These are phyloP conservation scores for Raddia guianensis DNA, from an alignment of 176 grass and related monocot genomes.

Conservation along the genomic window DNA sequence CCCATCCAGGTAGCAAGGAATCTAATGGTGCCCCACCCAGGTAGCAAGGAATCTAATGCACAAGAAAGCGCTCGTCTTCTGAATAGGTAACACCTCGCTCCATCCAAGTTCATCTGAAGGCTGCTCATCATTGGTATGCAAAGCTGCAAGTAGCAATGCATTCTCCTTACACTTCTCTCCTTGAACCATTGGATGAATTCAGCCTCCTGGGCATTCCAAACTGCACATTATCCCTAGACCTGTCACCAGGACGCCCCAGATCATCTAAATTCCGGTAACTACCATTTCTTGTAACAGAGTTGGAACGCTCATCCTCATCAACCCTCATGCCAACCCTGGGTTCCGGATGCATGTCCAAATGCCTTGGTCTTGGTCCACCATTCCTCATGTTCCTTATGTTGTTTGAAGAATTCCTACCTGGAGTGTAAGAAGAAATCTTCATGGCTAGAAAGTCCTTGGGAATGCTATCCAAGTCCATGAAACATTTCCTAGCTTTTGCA, in stretches of 20 bases:
- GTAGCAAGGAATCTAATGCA: background rate
- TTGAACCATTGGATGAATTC: constrained; percentile 66
- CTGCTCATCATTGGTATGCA: constrained; percentile 23
- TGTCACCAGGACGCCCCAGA: constrained; percentile 55
- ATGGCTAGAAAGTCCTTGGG: constrained; percentile 77
- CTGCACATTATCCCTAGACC: constrained; percentile 55
- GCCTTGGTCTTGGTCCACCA: constrained; percentile 58
- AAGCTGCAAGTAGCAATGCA: constrained; percentile 26
- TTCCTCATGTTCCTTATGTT: constrained; percentile 70
- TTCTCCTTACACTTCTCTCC: constrained; percentile 58
- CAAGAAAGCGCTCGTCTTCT: constrained; percentile 30
- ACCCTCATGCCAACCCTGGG: constrained; percentile 59
- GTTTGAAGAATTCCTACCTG: constrained; percentile 57
- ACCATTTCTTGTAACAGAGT: constrained; percentile 66
- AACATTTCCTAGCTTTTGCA: constrained; percentile 93
- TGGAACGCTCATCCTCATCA: constrained; percentile 69
- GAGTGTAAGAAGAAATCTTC: constrained; percentile 58
- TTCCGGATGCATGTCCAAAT: constrained; percentile 65
- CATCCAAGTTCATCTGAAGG: background rate
- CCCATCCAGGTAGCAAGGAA: too few species aligned
- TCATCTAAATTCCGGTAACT: constrained; percentile 88
- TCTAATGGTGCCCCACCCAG: background rate
- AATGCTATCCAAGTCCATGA: constrained; percentile 80
- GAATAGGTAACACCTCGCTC: constrained; percentile 23
- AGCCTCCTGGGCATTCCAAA: constrained; percentile 61